Evolutionary conservation across 2,329 filamentous ascomycete genomes (phyloP), one percentile per base, ranked within the genome.

Genomic region (Verticillium zaregamsianum): DNA sequence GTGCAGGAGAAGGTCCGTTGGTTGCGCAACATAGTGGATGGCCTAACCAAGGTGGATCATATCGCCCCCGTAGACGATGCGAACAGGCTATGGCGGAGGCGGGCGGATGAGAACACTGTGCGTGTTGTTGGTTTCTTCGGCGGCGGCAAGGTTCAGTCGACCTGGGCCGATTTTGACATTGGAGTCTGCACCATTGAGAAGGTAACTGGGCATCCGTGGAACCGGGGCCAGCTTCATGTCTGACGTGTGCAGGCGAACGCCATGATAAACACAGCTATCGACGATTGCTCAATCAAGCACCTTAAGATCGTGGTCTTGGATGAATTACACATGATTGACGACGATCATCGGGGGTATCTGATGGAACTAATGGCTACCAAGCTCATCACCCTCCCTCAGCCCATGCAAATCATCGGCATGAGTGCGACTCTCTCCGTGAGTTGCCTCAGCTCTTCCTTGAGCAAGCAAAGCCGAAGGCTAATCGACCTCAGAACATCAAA

Each of bases 111-210:
- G 61, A 83, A 84, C 62, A 78, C 78, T 3, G 77, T 93, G 35
- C 82, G 87, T 49, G 86, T 93, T 1, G 84, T 88, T 23, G 90
- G 89, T 0, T 92, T 91, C 71, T 92, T 91, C 73, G 90, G 90
- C 5, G 90, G 90, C 5, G 90, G 86, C 68, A 90, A 87, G 70
- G 80, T 87, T 32, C 83, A 84, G 64, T 78, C 84, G 12, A 86
- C 82, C 1, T 93, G 90, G 90, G 79, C 82, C 31, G 90, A 93
- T 69, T 89, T 91, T 67, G 90, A 93, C 70, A 86, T 93, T 68
- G 90, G 87, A 1, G 84, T 93, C 49, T 93, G 90, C 75, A 93
- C 90, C 1, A 88, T 93, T 63, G 90, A 93, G 76, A 93, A 93
- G 84, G 73, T 73, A 63, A 37, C 67, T 49, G 23, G 52, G 40